Conservation (phyloP, 371 early-diverging fungal species). For the Rhizopus arrhizus region DNA sequence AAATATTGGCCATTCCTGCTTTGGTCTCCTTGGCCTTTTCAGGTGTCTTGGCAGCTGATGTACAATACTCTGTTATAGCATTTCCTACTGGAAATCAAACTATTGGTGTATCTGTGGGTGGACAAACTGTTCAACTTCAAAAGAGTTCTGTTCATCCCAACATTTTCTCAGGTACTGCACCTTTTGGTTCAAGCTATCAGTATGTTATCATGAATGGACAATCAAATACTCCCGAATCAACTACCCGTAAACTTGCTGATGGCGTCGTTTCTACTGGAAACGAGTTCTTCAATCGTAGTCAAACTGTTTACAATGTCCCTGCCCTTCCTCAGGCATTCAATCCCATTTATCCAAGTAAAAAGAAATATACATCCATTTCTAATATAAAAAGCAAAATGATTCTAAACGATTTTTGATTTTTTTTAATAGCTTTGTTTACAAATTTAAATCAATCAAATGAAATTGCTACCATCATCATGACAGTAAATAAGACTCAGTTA, state of each 20-base stretch:
- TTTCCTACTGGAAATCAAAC: conserved; percentile 38
- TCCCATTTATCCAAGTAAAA: conserved; percentile 32
- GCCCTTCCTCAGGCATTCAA: conserved; percentile 56
- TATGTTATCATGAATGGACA: conserved; percentile 34
- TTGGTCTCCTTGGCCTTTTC: conserved; percentile 17
- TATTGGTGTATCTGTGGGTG: conserved; percentile 41
- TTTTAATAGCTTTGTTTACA: conserved; percentile 28
- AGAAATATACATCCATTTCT: not conserved
- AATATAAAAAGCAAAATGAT: not conserved
- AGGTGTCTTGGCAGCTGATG: conserved; percentile 32
- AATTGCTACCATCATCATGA: conserved; percentile 55
- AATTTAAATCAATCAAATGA: conserved; percentile 42
- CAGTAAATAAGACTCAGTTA: conserved; percentile 41
- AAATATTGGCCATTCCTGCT: conserved; percentile 17
- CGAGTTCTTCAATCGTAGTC: conserved; percentile 56
- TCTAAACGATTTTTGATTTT: not conserved
- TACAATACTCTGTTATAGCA: conserved; percentile 49
- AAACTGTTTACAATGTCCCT: conserved; percentile 47
- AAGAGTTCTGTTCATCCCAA: conserved; percentile 33
- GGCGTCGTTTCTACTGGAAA: conserved; percentile 51
- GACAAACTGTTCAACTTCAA: conserved; percentile 32
- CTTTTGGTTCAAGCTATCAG: conserved; percentile 38
- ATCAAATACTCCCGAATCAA: conserved; percentile 26
- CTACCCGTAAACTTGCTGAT: conserved; percentile 40
- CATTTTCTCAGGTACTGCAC: conserved; percentile 42